These are phyloP conservation scores for Euphrasia confusa DNA, from an alignment of 257 asterid species.

Conservation along the genomic window DNA sequence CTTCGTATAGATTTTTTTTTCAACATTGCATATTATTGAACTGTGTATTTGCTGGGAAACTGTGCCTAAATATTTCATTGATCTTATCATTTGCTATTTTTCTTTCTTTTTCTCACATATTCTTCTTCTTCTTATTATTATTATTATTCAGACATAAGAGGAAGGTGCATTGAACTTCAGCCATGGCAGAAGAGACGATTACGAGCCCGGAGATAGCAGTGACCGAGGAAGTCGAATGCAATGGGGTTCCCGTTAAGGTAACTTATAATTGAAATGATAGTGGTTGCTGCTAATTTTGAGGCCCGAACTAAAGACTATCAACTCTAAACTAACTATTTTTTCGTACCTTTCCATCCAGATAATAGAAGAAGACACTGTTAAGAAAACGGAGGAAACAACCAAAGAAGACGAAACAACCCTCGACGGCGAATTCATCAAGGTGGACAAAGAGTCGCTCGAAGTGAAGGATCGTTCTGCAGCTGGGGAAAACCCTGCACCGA, in stretches of 20 bases:
- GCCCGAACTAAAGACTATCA: too few species aligned
- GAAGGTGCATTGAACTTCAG: conserved; percentile 22
- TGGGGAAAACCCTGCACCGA: conserved; percentile 29
- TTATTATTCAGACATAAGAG: conserved; percentile 13
- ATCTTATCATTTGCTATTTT: background rate
- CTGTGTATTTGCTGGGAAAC: background rate
- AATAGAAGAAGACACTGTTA: conserved; percentile 24
- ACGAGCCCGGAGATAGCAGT: conserved; percentile 36
- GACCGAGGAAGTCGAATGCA: conserved; percentile 35
- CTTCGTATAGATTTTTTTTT: too few species aligned
- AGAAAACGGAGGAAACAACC: conserved; percentile 33
- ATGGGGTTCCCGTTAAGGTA: conserved; percentile 44
- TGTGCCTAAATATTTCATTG: background rate
- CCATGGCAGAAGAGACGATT: conserved; percentile 55
- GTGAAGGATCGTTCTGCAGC: conserved; percentile 34
- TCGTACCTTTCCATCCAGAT: conserved; percentile 25
- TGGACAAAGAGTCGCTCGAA: conserved; percentile 60
- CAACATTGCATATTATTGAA: too few species aligned
- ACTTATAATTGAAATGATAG: background rate
- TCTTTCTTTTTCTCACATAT: background rate
- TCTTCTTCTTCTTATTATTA: background rate
- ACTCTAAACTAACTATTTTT: background rate
- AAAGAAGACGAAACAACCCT: conserved; percentile 56
- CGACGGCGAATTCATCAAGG: conserved; percentile 85
- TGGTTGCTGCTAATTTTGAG: too few species aligned